These are phyloP conservation scores for Inga oerstediana DNA, from an alignment of 306 rosid species.

Conservation along the genomic window DNA sequence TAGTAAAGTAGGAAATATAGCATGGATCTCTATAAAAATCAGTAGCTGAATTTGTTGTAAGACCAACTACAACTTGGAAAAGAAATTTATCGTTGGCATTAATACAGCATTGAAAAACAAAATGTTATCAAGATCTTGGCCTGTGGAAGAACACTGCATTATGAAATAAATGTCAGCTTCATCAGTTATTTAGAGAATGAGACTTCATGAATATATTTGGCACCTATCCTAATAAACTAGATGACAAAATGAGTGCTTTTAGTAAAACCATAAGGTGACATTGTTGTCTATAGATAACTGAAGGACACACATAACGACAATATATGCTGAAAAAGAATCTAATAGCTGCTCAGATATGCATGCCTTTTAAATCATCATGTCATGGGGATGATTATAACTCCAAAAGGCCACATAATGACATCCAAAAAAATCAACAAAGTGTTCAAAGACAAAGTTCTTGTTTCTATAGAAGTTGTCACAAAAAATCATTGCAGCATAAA, in stretches of 20 bases:
- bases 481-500: conserved; percentile 9
- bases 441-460: conserved; percentile 17
- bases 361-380: conserved; percentile 6
- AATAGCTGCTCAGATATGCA: conserved; percentile 12
- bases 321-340: not conserved
- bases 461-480: conserved; percentile 6
- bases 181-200: not conserved
- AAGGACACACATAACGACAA: not conserved
- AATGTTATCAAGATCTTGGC: not conserved
- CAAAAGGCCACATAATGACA: not conserved
- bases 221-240: conserved; percentile 20
- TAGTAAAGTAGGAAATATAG: conserved; percentile 7
- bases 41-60: not conserved
- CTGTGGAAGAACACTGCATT: conserved; percentile 8
- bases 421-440: not conserved
- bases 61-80: conserved; percentile 9
- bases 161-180: conserved; percentile 9
- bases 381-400: conserved; percentile 11
- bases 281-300: not conserved
- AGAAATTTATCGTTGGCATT: not conserved
- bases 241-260: not conserved
- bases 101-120: conserved; percentile 1
- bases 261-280: not conserved
- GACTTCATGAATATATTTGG: not conserved
- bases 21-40: conserved; percentile 3